Evolutionary conservation across 176 grass and related monocot species (phyloP).

Genomic region (Themeda triandra): DNA sequence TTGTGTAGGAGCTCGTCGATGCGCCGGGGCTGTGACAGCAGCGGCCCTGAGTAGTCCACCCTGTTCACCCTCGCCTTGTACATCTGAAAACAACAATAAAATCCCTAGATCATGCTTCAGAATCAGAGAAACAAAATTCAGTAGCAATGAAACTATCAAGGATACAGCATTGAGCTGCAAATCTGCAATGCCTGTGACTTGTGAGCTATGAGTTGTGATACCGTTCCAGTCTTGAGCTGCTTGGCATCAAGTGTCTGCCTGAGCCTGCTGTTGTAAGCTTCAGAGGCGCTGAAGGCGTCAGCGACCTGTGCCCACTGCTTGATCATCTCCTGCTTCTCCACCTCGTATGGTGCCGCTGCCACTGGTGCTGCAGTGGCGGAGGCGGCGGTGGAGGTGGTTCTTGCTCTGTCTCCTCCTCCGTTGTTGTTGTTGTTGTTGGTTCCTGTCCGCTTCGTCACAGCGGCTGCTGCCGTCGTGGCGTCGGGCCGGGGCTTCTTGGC

Average conservation of each 20-base stretch:
- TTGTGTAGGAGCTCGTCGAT: constrained; percentile 81
- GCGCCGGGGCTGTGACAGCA: constrained; percentile 50
- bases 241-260: constrained; percentile 29
- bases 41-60: constrained; percentile 61
- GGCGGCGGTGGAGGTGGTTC: not conserved
- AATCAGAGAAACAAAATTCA: not conserved
- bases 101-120: not conserved
- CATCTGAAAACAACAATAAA: constrained; percentile 30
- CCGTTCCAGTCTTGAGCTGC: constrained; percentile 38
- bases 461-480: not conserved
- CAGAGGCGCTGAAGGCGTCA: constrained; percentile 37
- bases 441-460: constrained; percentile 23
- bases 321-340: constrained; percentile 56
- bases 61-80: constrained; percentile 43
- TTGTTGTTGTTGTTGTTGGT: not conserved
- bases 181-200: not conserved
- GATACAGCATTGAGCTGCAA: not conserved
- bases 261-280: constrained; percentile 29
- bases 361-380: not conserved
- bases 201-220: not conserved
- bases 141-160: not conserved
- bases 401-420: not conserved
- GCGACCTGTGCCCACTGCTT: constrained; percentile 74
- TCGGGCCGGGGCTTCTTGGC: constrained; percentile 52
- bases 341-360: constrained; percentile 32